A percentile compares a stretch with the other conserved stretches of the same genome.
These are phyloP conservation scores for Trichocomaceae sp. DNA, from an alignment of 2,329 filamentous ascomycete species.

Conservation along the genomic window DNA sequence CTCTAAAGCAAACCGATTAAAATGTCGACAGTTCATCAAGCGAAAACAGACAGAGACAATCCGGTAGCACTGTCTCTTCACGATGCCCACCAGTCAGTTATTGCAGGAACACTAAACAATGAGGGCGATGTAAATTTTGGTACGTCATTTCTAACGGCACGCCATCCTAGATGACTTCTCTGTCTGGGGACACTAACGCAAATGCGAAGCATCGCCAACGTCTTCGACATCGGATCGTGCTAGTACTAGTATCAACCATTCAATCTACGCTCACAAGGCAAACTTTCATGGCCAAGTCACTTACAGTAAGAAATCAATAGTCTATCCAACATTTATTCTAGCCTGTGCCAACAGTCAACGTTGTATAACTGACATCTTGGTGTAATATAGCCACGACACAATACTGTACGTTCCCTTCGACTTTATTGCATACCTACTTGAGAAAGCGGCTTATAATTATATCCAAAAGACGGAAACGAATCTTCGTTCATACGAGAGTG, in stretches of 20 bases:
- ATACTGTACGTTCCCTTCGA: not conserved
- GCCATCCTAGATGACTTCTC: not conserved
- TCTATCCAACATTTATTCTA: not conserved
- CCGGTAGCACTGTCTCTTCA: not conserved
- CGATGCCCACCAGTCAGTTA: not conserved
- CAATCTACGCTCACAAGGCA: not conserved
- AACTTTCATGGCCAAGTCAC: not conserved
- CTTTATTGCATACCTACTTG: not conserved
- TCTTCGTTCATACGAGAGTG: not conserved
- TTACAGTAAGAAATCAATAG: not conserved
- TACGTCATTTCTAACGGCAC: not conserved
- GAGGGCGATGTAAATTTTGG: not conserved
- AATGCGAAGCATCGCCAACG: not conserved
- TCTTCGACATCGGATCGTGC: not conserved
- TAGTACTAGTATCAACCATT: not conserved
- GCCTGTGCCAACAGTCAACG: not conserved
- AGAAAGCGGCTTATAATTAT: not conserved
- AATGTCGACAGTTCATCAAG: not conserved
- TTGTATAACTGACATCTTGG: not conserved
- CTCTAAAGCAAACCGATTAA: not conserved
- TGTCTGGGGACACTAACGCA: not conserved
- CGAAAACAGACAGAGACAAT: not conserved
- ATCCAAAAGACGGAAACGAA: not conserved
- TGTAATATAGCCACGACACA: not conserved
- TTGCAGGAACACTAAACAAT: not conserved